Conservation (phyloP, 1,139 yeast species). For the Diutina catenulata region DNA sequence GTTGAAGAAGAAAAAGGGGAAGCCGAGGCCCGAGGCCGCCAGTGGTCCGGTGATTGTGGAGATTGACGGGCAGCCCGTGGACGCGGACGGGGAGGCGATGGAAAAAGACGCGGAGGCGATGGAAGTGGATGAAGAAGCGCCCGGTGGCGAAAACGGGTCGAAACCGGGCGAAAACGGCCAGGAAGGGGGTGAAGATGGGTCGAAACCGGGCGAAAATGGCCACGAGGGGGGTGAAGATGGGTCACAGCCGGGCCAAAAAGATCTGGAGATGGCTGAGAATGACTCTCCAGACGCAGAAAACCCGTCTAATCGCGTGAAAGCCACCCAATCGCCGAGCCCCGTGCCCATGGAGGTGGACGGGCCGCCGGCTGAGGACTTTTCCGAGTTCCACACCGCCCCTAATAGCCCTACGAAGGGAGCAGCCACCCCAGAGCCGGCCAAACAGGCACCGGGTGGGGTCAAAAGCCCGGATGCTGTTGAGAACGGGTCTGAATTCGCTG, state of each 20-base stretch:
- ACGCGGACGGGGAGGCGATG: background rate
- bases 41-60: background rate
- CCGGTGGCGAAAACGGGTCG: background rate
- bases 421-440: too few relatives aligned
- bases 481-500: too few relatives aligned
- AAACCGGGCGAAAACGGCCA: background rate
- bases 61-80: background rate
- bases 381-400: too few relatives aligned
- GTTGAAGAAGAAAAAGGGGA: background rate
- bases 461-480: too few relatives aligned
- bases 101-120: background rate
- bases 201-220: too few relatives aligned
- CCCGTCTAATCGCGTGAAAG: too few relatives aligned
- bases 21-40: background rate
- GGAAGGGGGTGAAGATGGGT: background rate
- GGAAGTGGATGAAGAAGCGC: background rate
- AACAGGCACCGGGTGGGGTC: too few relatives aligned
- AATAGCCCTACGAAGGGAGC: too few relatives aligned
- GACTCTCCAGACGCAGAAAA: too few relatives aligned
- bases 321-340: too few relatives aligned
- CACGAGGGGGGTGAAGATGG: background rate
- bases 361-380: too few relatives aligned
- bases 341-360: too few relatives aligned
- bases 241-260: background rate
- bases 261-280: background rate